Evolutionary conservation across 2,329 filamentous ascomycete genomes (phyloP).

Genomic region (Endoconidiophora polonica): DNA sequence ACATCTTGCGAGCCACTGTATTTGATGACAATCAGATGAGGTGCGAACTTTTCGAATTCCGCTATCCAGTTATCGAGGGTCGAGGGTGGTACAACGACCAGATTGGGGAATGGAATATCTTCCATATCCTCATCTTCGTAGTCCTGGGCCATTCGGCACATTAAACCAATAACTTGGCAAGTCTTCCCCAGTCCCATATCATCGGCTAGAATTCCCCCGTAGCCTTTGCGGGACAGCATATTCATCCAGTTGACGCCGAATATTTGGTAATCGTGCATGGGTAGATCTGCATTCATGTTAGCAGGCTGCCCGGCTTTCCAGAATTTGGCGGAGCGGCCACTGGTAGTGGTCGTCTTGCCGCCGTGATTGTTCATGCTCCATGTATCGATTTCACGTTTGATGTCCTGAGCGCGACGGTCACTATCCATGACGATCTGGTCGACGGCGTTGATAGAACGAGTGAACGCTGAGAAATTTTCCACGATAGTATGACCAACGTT

Average conservation of each 20-base stretch:
- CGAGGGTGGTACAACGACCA: conserved; percentile 83
- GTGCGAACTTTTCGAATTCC: conserved; percentile 80
- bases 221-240: conserved; percentile 59
- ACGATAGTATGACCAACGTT: conserved; percentile 37
- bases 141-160: conserved; percentile 64
- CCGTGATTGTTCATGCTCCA: conserved; percentile 36
- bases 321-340: conserved; percentile 2
- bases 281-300: conserved; percentile 58
- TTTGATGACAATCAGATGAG: conserved; percentile 55
- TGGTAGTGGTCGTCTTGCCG: conserved; percentile 15
- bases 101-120: conserved; percentile 46
- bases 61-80: conserved; percentile 91
- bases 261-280: conserved; percentile 84
- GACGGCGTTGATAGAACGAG: conserved; percentile 64
- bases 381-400: conserved; percentile 28
- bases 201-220: conserved; percentile 85
- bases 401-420: conserved; percentile 47
- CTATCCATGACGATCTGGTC: conserved; percentile 67
- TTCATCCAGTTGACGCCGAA: conserved; percentile 92
- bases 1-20: conserved; percentile 49
- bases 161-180: conserved; percentile 84
- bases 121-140: conserved; percentile 22
- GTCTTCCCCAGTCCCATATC: conserved; percentile 98
- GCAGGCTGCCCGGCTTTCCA: conserved; percentile 41
- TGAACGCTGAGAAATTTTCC: conserved; percentile 48